Evolutionary conservation across 2,329 filamentous ascomycete species (phyloP).

Genomic region (Rugonectria rugulosa): DNA sequence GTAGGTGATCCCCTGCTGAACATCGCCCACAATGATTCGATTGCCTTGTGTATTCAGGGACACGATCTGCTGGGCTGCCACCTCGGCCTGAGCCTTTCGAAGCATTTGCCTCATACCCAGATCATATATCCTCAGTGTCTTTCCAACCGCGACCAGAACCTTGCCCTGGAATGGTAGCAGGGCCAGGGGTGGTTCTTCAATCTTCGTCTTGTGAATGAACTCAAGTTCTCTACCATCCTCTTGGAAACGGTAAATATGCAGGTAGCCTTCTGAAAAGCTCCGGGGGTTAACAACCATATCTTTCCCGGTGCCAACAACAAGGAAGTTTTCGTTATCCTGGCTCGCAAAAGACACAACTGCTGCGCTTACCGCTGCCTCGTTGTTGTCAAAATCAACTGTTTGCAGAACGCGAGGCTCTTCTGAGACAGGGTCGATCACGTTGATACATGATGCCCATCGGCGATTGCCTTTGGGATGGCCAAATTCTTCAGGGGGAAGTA

Average conservation of each 20-base stretch:
- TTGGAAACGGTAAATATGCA: conserved; percentile 91
- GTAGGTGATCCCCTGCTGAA: conserved; percentile 90
- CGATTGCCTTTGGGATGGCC: conserved; percentile 84
- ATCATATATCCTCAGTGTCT: conserved; percentile 86
- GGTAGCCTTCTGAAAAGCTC: conserved; percentile 79
- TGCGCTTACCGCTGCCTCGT: conserved; percentile 90
- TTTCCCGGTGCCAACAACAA: conserved; percentile 94
- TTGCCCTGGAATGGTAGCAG: conserved; percentile 92
- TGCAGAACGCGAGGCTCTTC: conserved; percentile 75
- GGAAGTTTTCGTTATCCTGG: conserved; percentile 86
- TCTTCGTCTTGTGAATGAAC: conserved; percentile 95
- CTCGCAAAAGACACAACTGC: conserved; percentile 86
- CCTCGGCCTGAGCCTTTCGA: conserved; percentile 86
- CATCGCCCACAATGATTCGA: conserved; percentile 90
- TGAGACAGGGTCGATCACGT: conserved; percentile 82
- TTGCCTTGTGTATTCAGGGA: conserved; percentile 89
- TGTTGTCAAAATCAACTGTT: conserved; percentile 83
- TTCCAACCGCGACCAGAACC: conserved; percentile 84
- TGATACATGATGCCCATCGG: conserved; percentile 96
- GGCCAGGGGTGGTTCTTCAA: conserved; percentile 89
- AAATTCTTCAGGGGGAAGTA: conserved; percentile 82
- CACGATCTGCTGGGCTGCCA: conserved; percentile 83
- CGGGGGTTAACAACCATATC: conserved; percentile 83
- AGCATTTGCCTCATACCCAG: conserved; percentile 92
- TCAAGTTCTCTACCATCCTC: conserved; percentile 88